Evolutionary conservation across 345 rosid genomes (phyloP), one percentile per base, ranked within the genome.

Genomic region (Orychophragmus violaceus): DNA sequence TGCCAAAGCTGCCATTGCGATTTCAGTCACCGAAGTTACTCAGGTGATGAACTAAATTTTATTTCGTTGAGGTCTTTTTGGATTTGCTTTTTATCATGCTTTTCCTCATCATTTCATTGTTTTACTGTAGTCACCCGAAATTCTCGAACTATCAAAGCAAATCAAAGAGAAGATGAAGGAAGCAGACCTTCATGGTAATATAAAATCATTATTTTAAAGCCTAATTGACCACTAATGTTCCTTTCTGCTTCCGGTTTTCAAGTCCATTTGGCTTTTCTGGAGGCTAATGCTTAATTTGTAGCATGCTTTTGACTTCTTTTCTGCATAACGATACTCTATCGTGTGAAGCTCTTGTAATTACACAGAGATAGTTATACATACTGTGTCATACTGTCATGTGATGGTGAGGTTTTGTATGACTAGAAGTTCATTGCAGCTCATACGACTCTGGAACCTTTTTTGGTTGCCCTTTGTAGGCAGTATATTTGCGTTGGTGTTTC

Each of bases 1-100:
- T 70, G 97, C 99, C 8, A 94, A 94, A 85, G 97, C 99, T 69
- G 99, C 99, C 17, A 87, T 94, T 76, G 99, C 99, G 8, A 94
- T 94, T 71, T 91, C 97, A 7, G 97, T 95, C 35, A 84, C 96
- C 4, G 91, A 95, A 80, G 97, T 95, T 79, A 95, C 99, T 13
- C 99, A 74, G 97, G 99, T 95, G 56, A 66, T 29, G 24, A 35
- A 68, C 69, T 19, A 74, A 25, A 66, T 42, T 46, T 25, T 8
- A 28, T n/a, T 28, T 55, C 1, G 14, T 24, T 22, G 9, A 33
- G 1, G 3, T 50, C 59, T 51, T 16, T 22, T 44, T 59, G 17
- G 2, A 1, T 3, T 45, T 27, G 2, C 5, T 32, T 25, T 8
- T 2, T 5, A 62, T 16, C 42, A 12, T 18, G 10, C 24, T 51